Percentiles rank a stretch among this genome's conserved stretches.
Evolutionary conservation across 495 filamentous ascomycete species (phyloP).

Genomic region (Talaromyces liani): DNA sequence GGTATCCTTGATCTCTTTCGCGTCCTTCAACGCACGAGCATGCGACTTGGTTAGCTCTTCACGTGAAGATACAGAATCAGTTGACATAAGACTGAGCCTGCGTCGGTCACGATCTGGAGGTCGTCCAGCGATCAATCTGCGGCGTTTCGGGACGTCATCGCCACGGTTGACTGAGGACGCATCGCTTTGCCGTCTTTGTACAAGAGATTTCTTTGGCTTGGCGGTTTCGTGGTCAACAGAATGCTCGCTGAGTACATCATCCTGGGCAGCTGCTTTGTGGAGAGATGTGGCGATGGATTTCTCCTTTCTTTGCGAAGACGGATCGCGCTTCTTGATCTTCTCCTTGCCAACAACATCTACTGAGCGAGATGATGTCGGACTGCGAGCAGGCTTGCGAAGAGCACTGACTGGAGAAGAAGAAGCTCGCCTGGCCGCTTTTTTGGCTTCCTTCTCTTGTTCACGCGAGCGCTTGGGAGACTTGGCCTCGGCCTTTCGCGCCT

Average conservation of each 20-base stretch:
- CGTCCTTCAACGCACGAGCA: constrained; percentile 30
- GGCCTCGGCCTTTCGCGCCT: constrained; percentile 29
- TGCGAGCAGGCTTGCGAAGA: constrained; percentile 32
- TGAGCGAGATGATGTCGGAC: constrained; percentile 20
- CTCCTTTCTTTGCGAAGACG: constrained; percentile 20
- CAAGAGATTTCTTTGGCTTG: constrained; percentile 18
- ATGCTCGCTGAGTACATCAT: constrained; percentile 14
- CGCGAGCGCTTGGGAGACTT: constrained; percentile 53
- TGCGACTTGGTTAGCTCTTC: constrained; percentile 29
- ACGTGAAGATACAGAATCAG: constrained; percentile 34
- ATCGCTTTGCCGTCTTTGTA: constrained; percentile 29
- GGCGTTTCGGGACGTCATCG: constrained; percentile 31
- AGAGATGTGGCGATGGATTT: constrained; percentile 18
- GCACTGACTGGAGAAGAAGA: constrained; percentile 40
- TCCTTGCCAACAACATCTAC: constrained; percentile 26
- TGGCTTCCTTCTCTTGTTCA: constrained; percentile 47
- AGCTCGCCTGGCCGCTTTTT: constrained; percentile 39
- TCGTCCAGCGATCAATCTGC: constrained; percentile 37
- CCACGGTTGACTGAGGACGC: constrained; percentile 19
- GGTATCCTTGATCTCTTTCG: constrained; percentile 30
- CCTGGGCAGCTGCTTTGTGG: constrained; percentile 17
- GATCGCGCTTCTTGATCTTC: constrained; percentile 13
- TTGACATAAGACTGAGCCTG: constrained; percentile 31
- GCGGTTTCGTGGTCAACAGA: constrained; percentile 15
- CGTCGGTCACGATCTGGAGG: constrained; percentile 33